Conservation (phyloP, 2,329 filamentous ascomycete species). For the Sordariomycetes sp. region DNA sequence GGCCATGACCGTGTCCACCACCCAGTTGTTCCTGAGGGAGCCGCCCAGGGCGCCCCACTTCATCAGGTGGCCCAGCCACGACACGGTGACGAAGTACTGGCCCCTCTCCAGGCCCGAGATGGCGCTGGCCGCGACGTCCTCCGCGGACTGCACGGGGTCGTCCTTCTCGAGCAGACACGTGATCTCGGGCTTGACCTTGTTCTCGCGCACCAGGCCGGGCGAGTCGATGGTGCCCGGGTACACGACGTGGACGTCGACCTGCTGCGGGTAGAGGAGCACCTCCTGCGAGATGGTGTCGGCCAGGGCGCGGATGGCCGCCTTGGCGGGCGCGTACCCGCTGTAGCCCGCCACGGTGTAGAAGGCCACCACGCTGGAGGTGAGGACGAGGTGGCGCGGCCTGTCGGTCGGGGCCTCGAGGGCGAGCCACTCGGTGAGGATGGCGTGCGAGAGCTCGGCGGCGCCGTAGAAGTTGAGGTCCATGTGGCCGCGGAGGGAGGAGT, state of each 20-base stretch:
- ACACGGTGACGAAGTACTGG: constrained; percentile 68
- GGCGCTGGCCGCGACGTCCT: constrained; percentile 61
- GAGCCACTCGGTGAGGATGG: constrained; percentile 67
- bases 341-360: constrained; percentile 77
- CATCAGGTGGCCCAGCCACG: constrained; percentile 62
- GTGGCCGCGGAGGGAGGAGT: constrained; percentile 57
- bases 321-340: constrained; percentile 70
- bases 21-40: constrained; percentile 44
- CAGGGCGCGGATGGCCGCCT: constrained; percentile 73
- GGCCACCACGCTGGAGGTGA: constrained; percentile 69
- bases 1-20: constrained; percentile 47
- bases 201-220: constrained; percentile 66
- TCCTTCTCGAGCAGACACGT: constrained; percentile 70
- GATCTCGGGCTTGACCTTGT: constrained; percentile 67
- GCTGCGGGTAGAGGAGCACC: constrained; percentile 73
- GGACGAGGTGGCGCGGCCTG: constrained; percentile 67
- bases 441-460: constrained; percentile 74
- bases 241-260: constrained; percentile 71
- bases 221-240: constrained; percentile 75
- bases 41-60: constrained; percentile 48
- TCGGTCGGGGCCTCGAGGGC: constrained; percentile 29
- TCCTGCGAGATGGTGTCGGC: constrained; percentile 80
- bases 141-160: constrained; percentile 71
- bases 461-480: constrained; percentile 95
- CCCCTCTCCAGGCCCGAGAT: constrained; percentile 71